Evolutionary conservation across 129 eudicot species (phyloP).

Genomic region (Daucus carota): DH1_v3.0 NC_030382.2:46169501-46170000

Average conservation of each 20-base stretch:
- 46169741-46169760: conserved; percentile 76
- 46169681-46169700: neutral
- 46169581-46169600: neutral
- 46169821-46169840: conserved; percentile 17
- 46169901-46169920: too few species aligned
- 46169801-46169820: conserved; percentile 86
- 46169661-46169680: neutral
- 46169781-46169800: conserved; percentile 90
- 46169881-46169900: too few species aligned
- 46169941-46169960: too few species aligned
- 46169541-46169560: neutral
- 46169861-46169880: neutral
- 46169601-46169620: neutral
- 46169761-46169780: conserved; percentile 74
- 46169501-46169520: neutral
- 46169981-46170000: too few species aligned
- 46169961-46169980: too few species aligned
- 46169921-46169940: too few species aligned
- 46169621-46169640: neutral
- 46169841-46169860: conserved; percentile 3
- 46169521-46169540: neutral
- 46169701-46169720: conserved; percentile 71
- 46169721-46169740: conserved; percentile 71
- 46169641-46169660: too few species aligned
- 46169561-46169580: neutral